Conservation (phyloP, 345 rosid genomes). For the Populus deltoides region DNA sequence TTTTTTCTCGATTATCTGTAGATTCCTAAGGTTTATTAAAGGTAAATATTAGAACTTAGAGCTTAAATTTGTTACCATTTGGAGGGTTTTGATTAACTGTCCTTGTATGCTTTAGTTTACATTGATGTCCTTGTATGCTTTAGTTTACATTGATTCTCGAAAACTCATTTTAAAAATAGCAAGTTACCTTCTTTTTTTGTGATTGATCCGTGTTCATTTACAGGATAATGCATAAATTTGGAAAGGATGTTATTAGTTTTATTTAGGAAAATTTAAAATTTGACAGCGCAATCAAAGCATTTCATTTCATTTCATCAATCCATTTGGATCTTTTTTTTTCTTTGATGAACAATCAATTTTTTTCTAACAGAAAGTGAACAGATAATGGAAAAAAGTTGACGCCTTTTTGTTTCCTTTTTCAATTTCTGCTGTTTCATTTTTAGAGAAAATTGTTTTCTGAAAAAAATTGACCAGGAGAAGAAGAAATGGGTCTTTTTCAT, state of each 20-base stretch:
- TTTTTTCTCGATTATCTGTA: neutral
- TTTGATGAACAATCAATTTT: too few relatives aligned
- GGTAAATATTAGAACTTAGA: neutral
- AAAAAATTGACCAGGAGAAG: neutral
- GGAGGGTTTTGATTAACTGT: neutral
- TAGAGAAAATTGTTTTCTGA: neutral
- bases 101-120: conserved; percentile 11
- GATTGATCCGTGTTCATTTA: neutral
- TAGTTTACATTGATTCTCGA: neutral
- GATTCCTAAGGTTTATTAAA: neutral
- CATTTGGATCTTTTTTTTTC: neutral
- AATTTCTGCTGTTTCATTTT: neutral
- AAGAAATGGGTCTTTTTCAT: neutral
- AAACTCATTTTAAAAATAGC: neutral
- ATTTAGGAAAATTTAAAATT: neutral
- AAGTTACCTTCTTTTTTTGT: neutral
- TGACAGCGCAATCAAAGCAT: neutral
- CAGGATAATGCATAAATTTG: neutral
- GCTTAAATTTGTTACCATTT: conserved; percentile 1
- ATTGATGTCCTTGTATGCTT: conserved; percentile 9
- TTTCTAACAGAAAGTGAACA: neutral
- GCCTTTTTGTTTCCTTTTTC: neutral
- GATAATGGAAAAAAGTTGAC: neutral
- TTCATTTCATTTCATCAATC: neutral
- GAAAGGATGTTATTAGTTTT: neutral